Percentiles rank a stretch among this genome's conserved stretches.
phyloP scores from a whole-genome alignment of 495 filamentous ascomycete species.

The Cairneyella variabilis region DNA sequence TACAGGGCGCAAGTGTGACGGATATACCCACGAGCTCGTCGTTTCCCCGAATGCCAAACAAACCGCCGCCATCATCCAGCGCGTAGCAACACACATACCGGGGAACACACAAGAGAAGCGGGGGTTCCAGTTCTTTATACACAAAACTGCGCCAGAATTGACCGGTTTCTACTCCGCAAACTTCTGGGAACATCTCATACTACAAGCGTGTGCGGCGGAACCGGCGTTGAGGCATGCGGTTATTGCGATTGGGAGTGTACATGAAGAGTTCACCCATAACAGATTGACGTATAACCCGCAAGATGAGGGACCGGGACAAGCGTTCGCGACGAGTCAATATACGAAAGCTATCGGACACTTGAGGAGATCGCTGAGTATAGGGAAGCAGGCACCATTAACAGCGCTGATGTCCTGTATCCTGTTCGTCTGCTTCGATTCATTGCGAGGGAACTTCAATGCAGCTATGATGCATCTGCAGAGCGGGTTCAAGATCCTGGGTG shows the following conservation, averaged over 20 bases:
- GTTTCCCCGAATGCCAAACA: not conserved
- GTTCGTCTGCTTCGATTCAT: slow-evolving; percentile 21
- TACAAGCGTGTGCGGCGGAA: slow-evolving; percentile 13
- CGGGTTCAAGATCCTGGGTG: slow-evolving; percentile 22
- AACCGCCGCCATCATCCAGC: not conserved
- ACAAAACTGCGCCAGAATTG: slow-evolving; percentile 11
- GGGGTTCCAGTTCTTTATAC: slow-evolving; percentile 18
- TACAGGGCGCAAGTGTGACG: slow-evolving; percentile 39
- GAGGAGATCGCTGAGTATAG: slow-evolving; percentile 5
- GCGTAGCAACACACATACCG: slow-evolving; percentile 7
- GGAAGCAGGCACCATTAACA: slow-evolving; percentile 11
- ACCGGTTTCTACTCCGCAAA: slow-evolving; percentile 10
- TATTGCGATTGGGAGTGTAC: slow-evolving; percentile 16
- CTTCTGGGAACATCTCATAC: slow-evolving; percentile 17
- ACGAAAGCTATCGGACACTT: slow-evolving; percentile 20
- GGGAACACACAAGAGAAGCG: slow-evolving; percentile 9
- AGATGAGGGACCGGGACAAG: not conserved
- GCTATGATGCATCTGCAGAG: slow-evolving; percentile 24
- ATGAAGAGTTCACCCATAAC: slow-evolving; percentile 13
- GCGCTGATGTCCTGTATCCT: slow-evolving; percentile 22
- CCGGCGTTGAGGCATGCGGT: slow-evolving; percentile 13
- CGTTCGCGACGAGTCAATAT: slow-evolving; percentile 20
- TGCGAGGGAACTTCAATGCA: slow-evolving; percentile 18
- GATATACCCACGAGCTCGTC: slow-evolving; percentile 28
- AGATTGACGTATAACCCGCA: not conserved